phyloP scores from a whole-genome alignment of 768 basidiomycete species.

The Boletus pseudo-olivaceus region DNA sequence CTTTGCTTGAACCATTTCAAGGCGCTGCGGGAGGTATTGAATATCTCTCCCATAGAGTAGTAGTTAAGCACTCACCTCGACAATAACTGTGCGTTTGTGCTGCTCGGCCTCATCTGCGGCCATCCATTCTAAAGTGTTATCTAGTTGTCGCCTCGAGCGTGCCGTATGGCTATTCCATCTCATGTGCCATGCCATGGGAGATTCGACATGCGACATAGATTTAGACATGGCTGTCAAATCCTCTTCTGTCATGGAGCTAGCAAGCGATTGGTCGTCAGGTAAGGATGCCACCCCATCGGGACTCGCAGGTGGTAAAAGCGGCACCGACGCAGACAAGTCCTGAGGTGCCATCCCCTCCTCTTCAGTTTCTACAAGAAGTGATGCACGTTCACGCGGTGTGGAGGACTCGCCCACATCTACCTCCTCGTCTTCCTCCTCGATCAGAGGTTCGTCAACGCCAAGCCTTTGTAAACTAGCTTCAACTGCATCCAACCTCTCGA shows the following conservation, averaged over 20 bases:
- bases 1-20: constrained; percentile 67
- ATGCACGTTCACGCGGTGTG: constrained; percentile 13
- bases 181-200: constrained; percentile 36
- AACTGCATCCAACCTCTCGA: constrained; percentile 80
- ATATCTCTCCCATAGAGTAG: background rate
- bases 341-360: constrained; percentile 8
- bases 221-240: constrained; percentile 73
- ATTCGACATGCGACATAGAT: constrained; percentile 69
- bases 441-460: constrained; percentile 53
- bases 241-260: constrained; percentile 62
- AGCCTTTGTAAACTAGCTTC: constrained; percentile 75
- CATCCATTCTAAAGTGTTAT: constrained; percentile 45
- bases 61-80: constrained; percentile 52
- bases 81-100: constrained; percentile 58
- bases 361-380: constrained; percentile 31
- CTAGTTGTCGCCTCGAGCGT: constrained; percentile 27
- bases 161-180: constrained; percentile 35
- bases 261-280: constrained; percentile 49
- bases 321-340: constrained; percentile 34
- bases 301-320: constrained; percentile 58
- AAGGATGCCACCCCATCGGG: constrained; percentile 51
- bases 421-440: constrained; percentile 49
- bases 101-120: constrained; percentile 35
- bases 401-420: constrained; percentile 63
- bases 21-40: constrained; percentile 44